Percentiles rank a stretch among this genome's conserved stretches.
These are phyloP conservation scores for Chytriomyces sp. DNA, from an alignment of 192 early-diverging fungal species.

Conservation along the genomic window DNA sequence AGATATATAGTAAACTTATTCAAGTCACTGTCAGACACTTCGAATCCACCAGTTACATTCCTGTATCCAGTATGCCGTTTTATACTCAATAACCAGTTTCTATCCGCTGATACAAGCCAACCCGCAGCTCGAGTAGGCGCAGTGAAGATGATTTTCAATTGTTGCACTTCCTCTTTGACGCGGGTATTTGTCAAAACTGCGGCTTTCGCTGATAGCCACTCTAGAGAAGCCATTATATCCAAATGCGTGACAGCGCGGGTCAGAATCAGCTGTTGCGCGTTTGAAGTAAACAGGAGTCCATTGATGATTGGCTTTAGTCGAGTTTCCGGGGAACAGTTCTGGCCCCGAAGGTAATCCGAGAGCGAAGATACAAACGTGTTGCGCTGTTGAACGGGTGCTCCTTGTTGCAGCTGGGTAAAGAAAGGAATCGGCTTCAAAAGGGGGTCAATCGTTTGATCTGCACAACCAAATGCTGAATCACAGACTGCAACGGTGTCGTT, in stretches of 20 bases:
- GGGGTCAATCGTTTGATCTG: neutral
- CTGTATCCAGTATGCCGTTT: neutral
- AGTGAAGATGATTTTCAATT: neutral
- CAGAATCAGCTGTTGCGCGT: neutral
- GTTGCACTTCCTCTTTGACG: neutral
- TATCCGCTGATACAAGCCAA: neutral
- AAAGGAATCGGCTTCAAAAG: neutral
- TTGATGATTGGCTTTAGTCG: neutral
- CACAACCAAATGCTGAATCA: slow-evolving; percentile 5
- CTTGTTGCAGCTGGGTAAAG: neutral
- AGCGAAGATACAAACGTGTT: neutral
- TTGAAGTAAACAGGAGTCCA: slow-evolving; percentile 6
- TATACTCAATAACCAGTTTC: neutral
- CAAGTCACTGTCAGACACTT: neutral
- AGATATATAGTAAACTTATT: neutral
- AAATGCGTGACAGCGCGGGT: neutral
- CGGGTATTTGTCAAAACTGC: neutral
- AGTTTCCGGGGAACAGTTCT: neutral
- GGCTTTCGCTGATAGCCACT: slow-evolving; percentile 4
- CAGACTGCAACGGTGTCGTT: slow-evolving; percentile 8
- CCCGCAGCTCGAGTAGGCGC: neutral
- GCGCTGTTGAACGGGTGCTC: neutral
- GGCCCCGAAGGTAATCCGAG: neutral
- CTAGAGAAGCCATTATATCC: neutral
- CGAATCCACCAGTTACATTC: neutral